These are phyloP conservation scores for Calonectria pseudoreteaudii DNA, from an alignment of 2,329 filamentous ascomycete species.

Conservation along the genomic window DNA sequence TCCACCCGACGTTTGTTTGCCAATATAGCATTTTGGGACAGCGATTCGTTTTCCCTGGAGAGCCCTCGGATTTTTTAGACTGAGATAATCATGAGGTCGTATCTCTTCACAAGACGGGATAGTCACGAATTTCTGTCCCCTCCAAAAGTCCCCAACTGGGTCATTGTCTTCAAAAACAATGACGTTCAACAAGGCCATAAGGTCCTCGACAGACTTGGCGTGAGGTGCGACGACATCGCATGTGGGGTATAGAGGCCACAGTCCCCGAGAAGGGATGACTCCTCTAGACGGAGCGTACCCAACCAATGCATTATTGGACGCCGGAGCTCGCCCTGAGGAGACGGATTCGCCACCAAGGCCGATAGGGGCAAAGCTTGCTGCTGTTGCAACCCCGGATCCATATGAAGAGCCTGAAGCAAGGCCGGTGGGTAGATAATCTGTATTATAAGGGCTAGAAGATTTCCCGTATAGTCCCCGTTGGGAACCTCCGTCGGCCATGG, in stretches of 20 bases:
- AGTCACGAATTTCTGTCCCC: slow-evolving; percentile 59
- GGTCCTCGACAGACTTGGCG: slow-evolving; percentile 61
- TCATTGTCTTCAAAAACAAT: slow-evolving; percentile 57
- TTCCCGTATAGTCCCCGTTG: slow-evolving; percentile 67
- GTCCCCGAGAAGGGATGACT: slow-evolving; percentile 61
- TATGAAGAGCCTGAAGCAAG: slow-evolving; percentile 70
- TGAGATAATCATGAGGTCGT: slow-evolving; percentile 48
- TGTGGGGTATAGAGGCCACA: slow-evolving; percentile 67
- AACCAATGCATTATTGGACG: slow-evolving; percentile 67
- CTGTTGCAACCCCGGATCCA: slow-evolving; percentile 63
- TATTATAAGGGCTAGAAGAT: slow-evolving; percentile 68
- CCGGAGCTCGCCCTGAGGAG: slow-evolving; percentile 66
- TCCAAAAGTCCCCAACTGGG: slow-evolving; percentile 62
- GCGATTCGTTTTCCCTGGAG: slow-evolving; percentile 34
- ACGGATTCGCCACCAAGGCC: slow-evolving; percentile 68
- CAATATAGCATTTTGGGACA: slow-evolving; percentile 25
- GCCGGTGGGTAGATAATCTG: slow-evolving; percentile 63
- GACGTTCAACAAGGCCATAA: slow-evolving; percentile 62
- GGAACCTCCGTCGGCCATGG: slow-evolving; percentile 70
- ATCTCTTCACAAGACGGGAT: slow-evolving; percentile 46
- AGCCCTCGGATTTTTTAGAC: slow-evolving; percentile 41
- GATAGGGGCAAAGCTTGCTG: slow-evolving; percentile 64
- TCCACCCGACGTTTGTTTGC: background rate
- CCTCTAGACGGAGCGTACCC: slow-evolving; percentile 68
- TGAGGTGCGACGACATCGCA: slow-evolving; percentile 68